Conservation (phyloP, 345 rosid species). For the Bruguiera sexangula region DNA sequence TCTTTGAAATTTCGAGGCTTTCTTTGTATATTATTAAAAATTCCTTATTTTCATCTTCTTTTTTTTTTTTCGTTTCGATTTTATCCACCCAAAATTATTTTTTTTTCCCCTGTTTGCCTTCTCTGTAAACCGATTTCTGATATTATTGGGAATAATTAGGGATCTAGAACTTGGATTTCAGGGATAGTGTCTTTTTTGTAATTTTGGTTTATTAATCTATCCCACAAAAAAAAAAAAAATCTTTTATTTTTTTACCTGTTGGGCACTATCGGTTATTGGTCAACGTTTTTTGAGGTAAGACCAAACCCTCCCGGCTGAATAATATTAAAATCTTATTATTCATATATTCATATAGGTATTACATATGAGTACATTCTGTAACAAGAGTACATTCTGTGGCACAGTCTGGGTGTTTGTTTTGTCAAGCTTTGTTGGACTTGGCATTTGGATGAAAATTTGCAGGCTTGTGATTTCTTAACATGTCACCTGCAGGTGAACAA, state of each 20-base stretch:
- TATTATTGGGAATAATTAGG: neutral
- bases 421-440: too few relatives aligned
- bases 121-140: neutral
- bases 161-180: neutral
- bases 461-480: neutral
- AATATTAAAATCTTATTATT: neutral
- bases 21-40: neutral
- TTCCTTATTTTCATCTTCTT: neutral
- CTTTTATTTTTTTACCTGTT: neutral
- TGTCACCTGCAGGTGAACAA: conserved; percentile 20
- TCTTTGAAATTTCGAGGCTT: neutral
- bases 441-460: too few relatives aligned
- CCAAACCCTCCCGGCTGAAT: conserved; percentile 1
- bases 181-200: neutral
- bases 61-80: neutral
- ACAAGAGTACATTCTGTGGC: too few relatives aligned
- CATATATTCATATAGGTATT: too few relatives aligned
- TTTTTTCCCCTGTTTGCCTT: neutral
- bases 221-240: too few relatives aligned
- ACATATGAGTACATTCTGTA: too few relatives aligned
- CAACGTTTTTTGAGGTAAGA: conserved; percentile 8
- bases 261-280: neutral
- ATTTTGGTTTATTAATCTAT: neutral
- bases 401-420: too few relatives aligned
- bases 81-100: too few relatives aligned